A percentile compares a stretch with the other conserved stretches of the same genome.
Conservation (phyloP, 2,329 filamentous ascomycete species). For the Botryotinia narcissicola region DNA sequence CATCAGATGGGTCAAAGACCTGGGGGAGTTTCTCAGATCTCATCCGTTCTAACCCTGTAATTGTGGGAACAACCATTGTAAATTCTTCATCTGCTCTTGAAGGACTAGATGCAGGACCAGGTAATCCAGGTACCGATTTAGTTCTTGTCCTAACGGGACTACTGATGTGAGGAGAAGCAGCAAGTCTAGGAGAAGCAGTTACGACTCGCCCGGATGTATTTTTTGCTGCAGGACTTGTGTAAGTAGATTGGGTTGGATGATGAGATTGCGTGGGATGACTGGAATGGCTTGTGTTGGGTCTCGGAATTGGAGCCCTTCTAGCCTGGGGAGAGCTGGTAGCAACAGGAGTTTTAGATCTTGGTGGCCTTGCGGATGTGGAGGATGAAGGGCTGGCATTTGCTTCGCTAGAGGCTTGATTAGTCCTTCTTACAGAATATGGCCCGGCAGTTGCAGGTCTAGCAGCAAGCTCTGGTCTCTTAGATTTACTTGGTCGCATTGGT, state of each 20-base stretch:
- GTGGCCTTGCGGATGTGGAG: constrained; percentile 39
- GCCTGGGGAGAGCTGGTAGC: constrained; percentile 43
- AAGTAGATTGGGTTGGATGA: constrained; percentile 36
- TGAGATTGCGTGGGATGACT: constrained; percentile 36
- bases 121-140: constrained; percentile 25
- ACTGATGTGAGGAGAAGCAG: constrained; percentile 25
- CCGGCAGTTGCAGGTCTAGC: constrained; percentile 63
- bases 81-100: constrained; percentile 52
- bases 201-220: constrained; percentile 31
- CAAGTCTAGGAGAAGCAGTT: constrained; percentile 21
- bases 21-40: constrained; percentile 36
- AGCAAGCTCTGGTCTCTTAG: constrained; percentile 52
- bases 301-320: constrained; percentile 26
- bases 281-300: constrained; percentile 40
- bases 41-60: constrained; percentile 42
- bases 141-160: constrained; percentile 29
- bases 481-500: constrained; percentile 58
- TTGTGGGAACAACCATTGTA: constrained; percentile 50
- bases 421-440: constrained; percentile 58
- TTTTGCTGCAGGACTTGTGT: constrained; percentile 46
- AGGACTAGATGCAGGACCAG: constrained; percentile 41
- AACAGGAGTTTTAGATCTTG: constrained; percentile 51
- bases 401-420: constrained; percentile 36
- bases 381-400: constrained; percentile 36
- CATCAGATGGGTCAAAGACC: constrained; percentile 44